Percentiles rank a stretch among this genome's conserved stretches.
These are phyloP conservation scores for Fusarium sp. DNA, from an alignment of 2,329 filamentous ascomycete genomes.

Conservation along the genomic window DNA sequence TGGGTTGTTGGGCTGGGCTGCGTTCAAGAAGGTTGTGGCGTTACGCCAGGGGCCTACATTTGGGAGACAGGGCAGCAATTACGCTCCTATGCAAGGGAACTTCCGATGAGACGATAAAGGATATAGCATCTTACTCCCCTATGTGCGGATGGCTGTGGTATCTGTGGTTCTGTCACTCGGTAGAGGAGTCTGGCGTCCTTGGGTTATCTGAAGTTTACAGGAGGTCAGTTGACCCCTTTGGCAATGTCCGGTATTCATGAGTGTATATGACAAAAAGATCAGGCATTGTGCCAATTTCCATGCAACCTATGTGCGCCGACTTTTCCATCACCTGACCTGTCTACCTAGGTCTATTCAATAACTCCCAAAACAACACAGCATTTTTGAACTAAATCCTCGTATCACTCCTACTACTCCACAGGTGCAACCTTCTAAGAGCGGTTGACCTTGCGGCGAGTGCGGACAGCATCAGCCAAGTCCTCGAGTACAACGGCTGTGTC, in stretches of 20 bases:
- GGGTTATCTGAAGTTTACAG: conserved; percentile 8
- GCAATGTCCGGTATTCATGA: conserved; percentile 5
- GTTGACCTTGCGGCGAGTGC: conserved; percentile 72
- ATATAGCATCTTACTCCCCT: background rate
- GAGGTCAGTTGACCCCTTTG: conserved; percentile 7
- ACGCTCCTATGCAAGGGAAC: conserved; percentile 45
- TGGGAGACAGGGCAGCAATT: conserved; percentile 43
- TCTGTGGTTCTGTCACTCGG: background rate
- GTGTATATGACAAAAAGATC: conserved; percentile 20
- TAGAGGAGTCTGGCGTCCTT: conserved; percentile 27
- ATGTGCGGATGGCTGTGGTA: background rate
- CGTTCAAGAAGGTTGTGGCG: conserved; percentile 60
- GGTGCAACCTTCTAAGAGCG: conserved; percentile 45
- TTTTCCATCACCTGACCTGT: conserved; percentile 36
- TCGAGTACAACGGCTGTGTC: conserved; percentile 83
- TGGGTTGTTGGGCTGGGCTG: conserved; percentile 70
- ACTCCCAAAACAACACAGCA: conserved; percentile 32
- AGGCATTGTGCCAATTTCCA: conserved; percentile 41
- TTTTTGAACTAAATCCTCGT: conserved; percentile 13
- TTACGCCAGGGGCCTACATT: conserved; percentile 49
- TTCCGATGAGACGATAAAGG: conserved; percentile 24
- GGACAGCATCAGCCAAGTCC: conserved; percentile 85
- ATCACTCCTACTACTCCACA: conserved; percentile 25
- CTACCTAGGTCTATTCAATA: conserved; percentile 36
- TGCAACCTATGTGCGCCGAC: conserved; percentile 43